phyloP scores from a whole-genome alignment of 2,329 filamentous ascomycete species.

The Ophiosphaerella korrae region DNA sequence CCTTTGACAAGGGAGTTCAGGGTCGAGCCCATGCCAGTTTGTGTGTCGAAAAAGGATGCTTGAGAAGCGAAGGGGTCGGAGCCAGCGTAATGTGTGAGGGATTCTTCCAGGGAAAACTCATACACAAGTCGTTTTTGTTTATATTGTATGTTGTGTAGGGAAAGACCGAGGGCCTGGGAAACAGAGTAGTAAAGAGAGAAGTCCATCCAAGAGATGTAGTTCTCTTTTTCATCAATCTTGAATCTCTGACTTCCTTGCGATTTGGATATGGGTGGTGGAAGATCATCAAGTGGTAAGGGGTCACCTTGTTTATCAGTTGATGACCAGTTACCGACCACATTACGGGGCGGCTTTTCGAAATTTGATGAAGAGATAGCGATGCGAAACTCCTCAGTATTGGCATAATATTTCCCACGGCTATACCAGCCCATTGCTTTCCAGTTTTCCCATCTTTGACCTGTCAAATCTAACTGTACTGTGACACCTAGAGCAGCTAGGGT shows the following conservation, averaged over 20 bases:
- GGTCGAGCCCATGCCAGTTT: slow-evolving; percentile 56
- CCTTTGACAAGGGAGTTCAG: slow-evolving; percentile 51
- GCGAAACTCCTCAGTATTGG: slow-evolving; percentile 56
- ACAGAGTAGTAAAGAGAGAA: slow-evolving; percentile 60
- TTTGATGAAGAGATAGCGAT: slow-evolving; percentile 49
- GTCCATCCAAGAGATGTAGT: slow-evolving; percentile 59
- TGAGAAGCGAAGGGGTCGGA: slow-evolving; percentile 55
- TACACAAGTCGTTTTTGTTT: slow-evolving; percentile 62
- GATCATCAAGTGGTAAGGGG: slow-evolving; percentile 54
- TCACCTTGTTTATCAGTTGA: slow-evolving; percentile 50
- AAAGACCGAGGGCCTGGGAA: slow-evolving; percentile 55
- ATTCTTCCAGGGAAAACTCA: slow-evolving; percentile 61
- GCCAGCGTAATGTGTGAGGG: slow-evolving; percentile 59
- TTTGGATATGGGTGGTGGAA: slow-evolving; percentile 59
- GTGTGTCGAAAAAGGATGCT: slow-evolving; percentile 55
- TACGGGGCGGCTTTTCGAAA: slow-evolving; percentile 56
- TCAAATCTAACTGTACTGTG: slow-evolving; percentile 53
- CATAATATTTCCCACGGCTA: slow-evolving; percentile 61
- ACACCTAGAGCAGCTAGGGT: slow-evolving; percentile 56
- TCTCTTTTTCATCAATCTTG: slow-evolving; percentile 49
- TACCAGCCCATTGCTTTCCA: slow-evolving; percentile 61
- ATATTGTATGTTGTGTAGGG: slow-evolving; percentile 59
- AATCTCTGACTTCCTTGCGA: slow-evolving; percentile 51
- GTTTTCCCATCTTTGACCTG: slow-evolving; percentile 55
- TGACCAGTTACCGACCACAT: slow-evolving; percentile 57